Base-by-base conservation (phyloP, 2,329 filamentous ascomycete species). In the Sodiomyces alkalinus region DNA sequence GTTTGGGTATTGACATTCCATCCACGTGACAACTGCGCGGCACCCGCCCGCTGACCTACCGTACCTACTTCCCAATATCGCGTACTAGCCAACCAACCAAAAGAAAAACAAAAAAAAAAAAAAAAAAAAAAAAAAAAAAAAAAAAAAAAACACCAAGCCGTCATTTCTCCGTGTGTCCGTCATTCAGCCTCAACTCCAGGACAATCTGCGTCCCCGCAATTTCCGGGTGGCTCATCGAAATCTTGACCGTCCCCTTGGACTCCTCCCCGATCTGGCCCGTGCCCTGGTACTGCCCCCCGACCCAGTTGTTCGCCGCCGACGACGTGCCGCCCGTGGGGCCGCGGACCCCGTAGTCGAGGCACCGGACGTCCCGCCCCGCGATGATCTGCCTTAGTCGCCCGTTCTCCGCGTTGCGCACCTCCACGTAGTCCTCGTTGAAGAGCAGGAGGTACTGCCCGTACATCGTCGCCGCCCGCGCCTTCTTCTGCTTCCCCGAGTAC, bases 401-500 rank as follows among this genome's bases (percentile, higher is more conserved):
- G 45, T 96, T 96, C 58, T 94, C 83, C 12, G 90, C 90, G 44
- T 98, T 96, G 30, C 90, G 73, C 29, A 98, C 83, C 57, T 98
- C 90, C 26, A 98, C 83, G 41, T 96, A 98, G 51, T 96, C 87
- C 14, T 81, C 78, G 49, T 94, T 90, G 57, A 96, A 93, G 4
- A 98, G 70, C 6, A 98, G 62, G 4, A 98, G 68, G 49, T 93
- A 96, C 33, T 85, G 79, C 2, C 85, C 86, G 42, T 83, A 92
- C 57, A 96, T 76, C 36, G 85, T 90, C 2, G 86, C 86, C 9
- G 74, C 73, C 36, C 78, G 76, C 2, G 90, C 90, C 51, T 70
- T 71, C 52, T 71, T 72, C 47, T 71, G 67, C 44, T 79, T 87
- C 40, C 90, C 90, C n/a, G 92, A 90, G 51, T 96, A 98, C 48